These are phyloP conservation scores for Ophiostoma sp. DNA, from an alignment of 2,329 filamentous ascomycete species.

Conservation along the genomic window DNA sequence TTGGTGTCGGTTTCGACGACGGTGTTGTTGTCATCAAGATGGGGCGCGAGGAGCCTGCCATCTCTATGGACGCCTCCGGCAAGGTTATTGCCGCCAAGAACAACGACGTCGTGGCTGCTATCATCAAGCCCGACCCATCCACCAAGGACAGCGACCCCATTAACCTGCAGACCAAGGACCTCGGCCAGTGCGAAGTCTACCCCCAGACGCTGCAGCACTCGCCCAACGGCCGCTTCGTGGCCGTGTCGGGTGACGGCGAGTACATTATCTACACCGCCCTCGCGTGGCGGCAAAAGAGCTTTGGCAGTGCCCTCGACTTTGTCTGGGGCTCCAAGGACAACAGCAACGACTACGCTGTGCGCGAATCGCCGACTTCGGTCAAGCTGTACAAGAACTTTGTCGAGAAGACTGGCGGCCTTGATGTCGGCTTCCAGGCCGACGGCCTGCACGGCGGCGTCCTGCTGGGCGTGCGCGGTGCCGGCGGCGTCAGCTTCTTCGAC, in stretches of 20 bases:
- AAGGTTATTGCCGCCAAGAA: constrained; percentile 96
- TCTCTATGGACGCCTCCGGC: constrained; percentile 93
- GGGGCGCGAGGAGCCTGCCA: constrained; percentile 91
- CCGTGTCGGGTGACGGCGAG: constrained; percentile 90
- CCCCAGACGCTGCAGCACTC: constrained; percentile 91
- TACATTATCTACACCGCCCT: constrained; percentile 98
- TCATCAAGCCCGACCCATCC: constrained; percentile 84
- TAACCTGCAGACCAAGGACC: constrained; percentile 81
- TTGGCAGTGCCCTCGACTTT: constrained; percentile 92
- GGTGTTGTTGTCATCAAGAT: constrained; percentile 97
- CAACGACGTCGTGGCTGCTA: constrained; percentile 88
- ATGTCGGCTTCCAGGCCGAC: constrained; percentile 93
- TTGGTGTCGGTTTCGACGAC: constrained; percentile 95
- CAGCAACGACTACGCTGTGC: constrained; percentile 96
- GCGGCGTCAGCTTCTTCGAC: constrained; percentile 92
- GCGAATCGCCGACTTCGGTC: constrained; percentile 87
- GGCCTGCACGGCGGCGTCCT: constrained; percentile 83
- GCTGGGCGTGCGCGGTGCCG: constrained; percentile 90
- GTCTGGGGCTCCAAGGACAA: constrained; percentile 96
- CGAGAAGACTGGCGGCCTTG: constrained; percentile 79
- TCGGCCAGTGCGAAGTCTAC: constrained; percentile 94
- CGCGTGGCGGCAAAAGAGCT: constrained; percentile 95
- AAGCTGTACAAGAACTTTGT: constrained; percentile 98
- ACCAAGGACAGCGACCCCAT: constrained; percentile 88
- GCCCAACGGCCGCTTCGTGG: constrained; percentile 81